Conservation (phyloP, 495 filamentous ascomycete genomes). For the Penicillium chermesinum region DNA sequence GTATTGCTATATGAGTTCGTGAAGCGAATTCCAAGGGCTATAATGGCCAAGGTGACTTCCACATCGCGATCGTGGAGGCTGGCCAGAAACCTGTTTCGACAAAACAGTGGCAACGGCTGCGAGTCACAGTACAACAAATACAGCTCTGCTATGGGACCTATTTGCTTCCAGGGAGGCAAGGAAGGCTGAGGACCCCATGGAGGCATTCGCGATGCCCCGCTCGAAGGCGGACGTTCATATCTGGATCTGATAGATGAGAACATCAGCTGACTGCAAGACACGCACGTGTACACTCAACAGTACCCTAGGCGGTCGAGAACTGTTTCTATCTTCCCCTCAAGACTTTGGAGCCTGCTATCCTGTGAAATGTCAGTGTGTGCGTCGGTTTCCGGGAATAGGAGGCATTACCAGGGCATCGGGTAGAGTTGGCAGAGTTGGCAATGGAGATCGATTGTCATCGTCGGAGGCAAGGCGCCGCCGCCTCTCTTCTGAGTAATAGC, state of each 20-base stretch:
- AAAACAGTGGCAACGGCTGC: constrained; percentile 44
- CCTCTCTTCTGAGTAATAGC: constrained; percentile 38
- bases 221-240: constrained; percentile 4
- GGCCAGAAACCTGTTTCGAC: constrained; percentile 30
- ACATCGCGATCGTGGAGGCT: constrained; percentile 32
- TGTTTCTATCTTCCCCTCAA: constrained; percentile 38
- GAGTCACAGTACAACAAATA: constrained; percentile 44
- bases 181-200: constrained; percentile 7
- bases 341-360: constrained; percentile 37
- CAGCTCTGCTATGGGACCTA: constrained; percentile 31
- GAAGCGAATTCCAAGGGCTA: constrained; percentile 37
- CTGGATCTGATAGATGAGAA: background rate
- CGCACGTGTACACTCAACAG: background rate
- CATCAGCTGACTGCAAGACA: background rate
- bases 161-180: constrained; percentile 39
- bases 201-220: background rate
- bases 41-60: constrained; percentile 39
- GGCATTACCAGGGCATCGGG: background rate
- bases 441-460: constrained; percentile 7
- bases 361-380: constrained; percentile 5
- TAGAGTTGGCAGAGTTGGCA: constrained; percentile 4
- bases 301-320: constrained; percentile 33
- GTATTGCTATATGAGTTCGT: constrained; percentile 15
- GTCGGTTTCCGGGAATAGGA: background rate
- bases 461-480: constrained; percentile 17